Base-by-base conservation (phyloP, 805 yeast genomes). In the Starmerella apis region DNA sequence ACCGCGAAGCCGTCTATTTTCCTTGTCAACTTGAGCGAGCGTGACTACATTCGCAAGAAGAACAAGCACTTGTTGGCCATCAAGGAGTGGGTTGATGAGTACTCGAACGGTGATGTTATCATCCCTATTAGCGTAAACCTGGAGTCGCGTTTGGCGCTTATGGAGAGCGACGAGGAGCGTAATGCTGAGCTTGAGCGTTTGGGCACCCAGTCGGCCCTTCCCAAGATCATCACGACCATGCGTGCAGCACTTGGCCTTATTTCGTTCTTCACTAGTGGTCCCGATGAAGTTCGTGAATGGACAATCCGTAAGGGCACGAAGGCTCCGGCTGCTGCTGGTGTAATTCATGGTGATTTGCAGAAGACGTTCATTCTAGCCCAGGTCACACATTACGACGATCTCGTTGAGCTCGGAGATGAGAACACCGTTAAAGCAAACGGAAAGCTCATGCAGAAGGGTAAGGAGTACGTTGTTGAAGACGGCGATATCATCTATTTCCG, bases 241-340 rank as follows among this genome's bases (percentile, higher is more conserved):
- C 83, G 96, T 73, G 72, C 77, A 58, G 81, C 86, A 54, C 75
- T 88, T 53, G 83, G 83, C 58, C 79, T 92, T 67, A 87, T 88
- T 58, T 86, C 96, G 48, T 92, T 82, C 75, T 92, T 86, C 77
- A 92, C 98, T 31, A 82, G 92, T 65, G 98, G 98, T 60, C 83
- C 94, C 37, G 86, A 85, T 55, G 98, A 92, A 72, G 95, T 88
- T 46, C 83, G 96, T 68, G 96, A 94, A 70, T 92, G 98, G 98
- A 92, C 98, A 31, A 80, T 92, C 56, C 80, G 97, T 70, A 73
- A 75, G 59, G 94, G 94, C 60, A 83, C 90, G 43, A 81, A 85
- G 61, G 96, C 96, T 48, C 98, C 98, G n/a, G 87, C 84, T 64
- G 97, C 98, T 41, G 98, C 98, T 20, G 97, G 96, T 66, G 95